Base-by-base conservation (phyloP, 2,329 filamentous ascomycete species). In the Colletotrichum limetticola region DNA sequence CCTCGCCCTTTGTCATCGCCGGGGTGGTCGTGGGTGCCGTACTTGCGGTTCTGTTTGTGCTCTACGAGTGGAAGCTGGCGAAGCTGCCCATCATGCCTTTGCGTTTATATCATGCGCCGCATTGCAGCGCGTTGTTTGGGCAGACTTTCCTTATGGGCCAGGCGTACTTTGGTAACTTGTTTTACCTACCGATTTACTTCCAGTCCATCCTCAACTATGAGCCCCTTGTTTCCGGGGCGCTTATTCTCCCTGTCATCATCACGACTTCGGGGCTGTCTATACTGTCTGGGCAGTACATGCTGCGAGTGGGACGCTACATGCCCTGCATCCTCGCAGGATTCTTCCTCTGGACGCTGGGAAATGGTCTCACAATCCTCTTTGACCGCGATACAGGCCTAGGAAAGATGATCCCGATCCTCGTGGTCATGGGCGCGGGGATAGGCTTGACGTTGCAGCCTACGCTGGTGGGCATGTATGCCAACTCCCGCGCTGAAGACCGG, bases 391-490 rank as follows among this genome's bases (percentile, higher is more conserved):
- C 80, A 1, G 66, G 66, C 0, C 68, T 81, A 0, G 78, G 76
- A 5, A 74, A 76, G 4, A 76, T 84, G 16, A 76, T 81, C 19
- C 76, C 76, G 19, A 78, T 79, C 24, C 77, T 83, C 8, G 75
- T 83, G 14, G 72, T 84, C 3, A 76, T 80, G 6, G 83, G 83
- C 6, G 74, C 77, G 4, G 82, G 82, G 5, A 75, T 81, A 6
- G 83, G 83, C 2, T 72, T 79, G 22, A 81, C 79, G 1, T 75
- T 84, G 52, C 83, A 84, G 70, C 82, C 83, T 4, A 82, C 81
- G 11, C 75, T 84, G 7, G 78, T 84, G 0, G 83, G 79, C 1
- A 76, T 83, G 63, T 80, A 83, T 52, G 82, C 83, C 30, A 81
- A 83, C 68, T 79, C 78, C 0, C 77, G 78, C 5, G 81, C 77